Percentiles rank a stretch among this genome's conserved stretches.
phyloP scores from a whole-genome alignment of 78 protist genomes.

The Emiliania huxleyi region DNA sequence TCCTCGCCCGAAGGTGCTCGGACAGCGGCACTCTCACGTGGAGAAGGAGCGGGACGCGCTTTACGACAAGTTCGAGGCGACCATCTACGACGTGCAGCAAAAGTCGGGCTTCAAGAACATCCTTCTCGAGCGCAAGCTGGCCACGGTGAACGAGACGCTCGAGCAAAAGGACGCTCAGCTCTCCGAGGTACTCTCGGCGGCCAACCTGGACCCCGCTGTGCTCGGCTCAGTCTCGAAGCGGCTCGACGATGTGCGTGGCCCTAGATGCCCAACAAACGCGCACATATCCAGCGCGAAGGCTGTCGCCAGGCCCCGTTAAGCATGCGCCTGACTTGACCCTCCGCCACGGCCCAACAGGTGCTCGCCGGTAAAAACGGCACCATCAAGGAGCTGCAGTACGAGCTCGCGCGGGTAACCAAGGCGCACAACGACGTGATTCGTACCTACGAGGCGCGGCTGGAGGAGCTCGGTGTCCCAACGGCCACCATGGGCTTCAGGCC shows the following conservation, averaged over 20 bases:
- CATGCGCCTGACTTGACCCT: constrained; percentile 22
- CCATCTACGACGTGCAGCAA: constrained; percentile 50
- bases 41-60: constrained; percentile 75
- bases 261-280: no score
- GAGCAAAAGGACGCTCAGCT: constrained; percentile 83
- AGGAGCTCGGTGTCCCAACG: constrained; percentile 64
- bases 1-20: constrained; percentile 19
- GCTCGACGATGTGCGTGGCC: constrained; percentile 64
- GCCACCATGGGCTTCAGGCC: constrained; percentile 70
- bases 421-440: constrained; percentile 67
- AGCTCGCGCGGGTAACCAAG: constrained; percentile 33
- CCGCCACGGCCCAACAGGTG: no score
- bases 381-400: constrained; percentile 59
- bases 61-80: constrained; percentile 63
- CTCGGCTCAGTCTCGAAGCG: constrained; percentile 54
- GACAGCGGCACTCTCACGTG: constrained; percentile 37
- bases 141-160: constrained; percentile 43
- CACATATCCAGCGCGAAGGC: no score
- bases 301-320: neutral
- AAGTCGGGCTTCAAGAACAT: constrained; percentile 58
- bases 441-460: constrained; percentile 60
- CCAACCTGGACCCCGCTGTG: constrained; percentile 67
- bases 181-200: constrained; percentile 67
- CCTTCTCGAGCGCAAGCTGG: constrained; percentile 72
- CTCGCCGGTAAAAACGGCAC: constrained; percentile 69